phyloP scores from a whole-genome alignment of 192 early-diverging fungal genomes.

The Paraglomus brasilianum region DNA sequence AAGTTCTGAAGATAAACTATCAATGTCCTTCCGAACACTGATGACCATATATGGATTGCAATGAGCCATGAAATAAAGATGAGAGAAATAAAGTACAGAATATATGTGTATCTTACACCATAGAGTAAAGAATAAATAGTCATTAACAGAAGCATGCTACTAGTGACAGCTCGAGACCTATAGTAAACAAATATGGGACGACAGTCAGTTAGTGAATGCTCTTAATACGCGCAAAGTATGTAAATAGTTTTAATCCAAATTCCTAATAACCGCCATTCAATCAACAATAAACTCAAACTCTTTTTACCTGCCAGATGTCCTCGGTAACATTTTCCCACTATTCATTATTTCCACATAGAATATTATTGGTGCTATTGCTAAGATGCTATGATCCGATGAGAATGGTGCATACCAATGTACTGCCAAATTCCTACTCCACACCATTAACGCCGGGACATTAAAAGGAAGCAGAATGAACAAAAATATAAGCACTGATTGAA shows the following conservation, averaged over 20 bases:
- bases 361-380: conserved; percentile 59
- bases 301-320: conserved; percentile 42
- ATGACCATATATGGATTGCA: conserved; percentile 15
- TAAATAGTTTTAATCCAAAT: neutral
- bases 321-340: conserved; percentile 55
- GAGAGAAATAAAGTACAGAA: conserved; percentile 23
- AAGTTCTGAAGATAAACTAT: neutral
- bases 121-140: conserved; percentile 24
- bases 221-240: neutral
- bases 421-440: conserved; percentile 78
- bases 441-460: conserved; percentile 71
- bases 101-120: conserved; percentile 30
- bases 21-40: conserved; percentile 21
- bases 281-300: too few species aligned
- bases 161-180: conserved; percentile 7
- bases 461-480: conserved; percentile 71
- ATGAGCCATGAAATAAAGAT: conserved; percentile 28
- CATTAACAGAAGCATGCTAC: conserved; percentile 14
- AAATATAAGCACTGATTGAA: conserved; percentile 66
- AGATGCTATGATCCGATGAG: conserved; percentile 68
- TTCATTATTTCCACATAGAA: conserved; percentile 57
- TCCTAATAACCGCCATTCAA: too few species aligned
- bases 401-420: conserved; percentile 82
- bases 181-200: neutral
- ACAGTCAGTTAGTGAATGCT: neutral